phyloP scores from a whole-genome alignment of 2,329 filamentous ascomycete species.

The Pseudopyricularia javanii region DNA sequence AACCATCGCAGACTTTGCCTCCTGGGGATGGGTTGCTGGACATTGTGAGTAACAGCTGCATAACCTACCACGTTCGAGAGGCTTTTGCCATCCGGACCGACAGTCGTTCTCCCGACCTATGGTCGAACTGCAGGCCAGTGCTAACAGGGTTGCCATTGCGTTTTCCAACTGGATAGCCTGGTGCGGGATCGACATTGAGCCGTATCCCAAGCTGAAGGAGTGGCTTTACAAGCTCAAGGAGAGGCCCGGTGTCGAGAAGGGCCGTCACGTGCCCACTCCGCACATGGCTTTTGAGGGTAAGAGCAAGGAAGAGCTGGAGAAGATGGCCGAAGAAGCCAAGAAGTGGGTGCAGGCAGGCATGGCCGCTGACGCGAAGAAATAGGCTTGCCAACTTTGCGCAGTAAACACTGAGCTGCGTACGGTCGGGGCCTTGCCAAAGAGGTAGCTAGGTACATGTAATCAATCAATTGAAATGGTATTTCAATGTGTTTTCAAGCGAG shows the following conservation, averaged over 20 bases:
- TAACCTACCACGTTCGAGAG: not conserved
- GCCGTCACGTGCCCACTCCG: conserved; percentile 50
- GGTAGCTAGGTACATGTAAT: not conserved
- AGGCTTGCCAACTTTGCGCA: not conserved
- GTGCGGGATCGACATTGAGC: conserved; percentile 56
- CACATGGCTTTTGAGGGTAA: conserved; percentile 41
- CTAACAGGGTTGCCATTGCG: too few species aligned
- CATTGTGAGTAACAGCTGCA: conserved; percentile 24
- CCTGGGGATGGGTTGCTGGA: conserved; percentile 64
- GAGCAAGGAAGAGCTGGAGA: conserved; percentile 34
- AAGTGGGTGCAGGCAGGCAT: conserved; percentile 54
- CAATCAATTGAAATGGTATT: not conserved
- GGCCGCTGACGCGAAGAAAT: conserved; percentile 43
- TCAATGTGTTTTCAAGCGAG: not conserved
- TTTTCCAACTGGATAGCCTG: conserved; percentile 36
- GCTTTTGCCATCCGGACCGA: not conserved
- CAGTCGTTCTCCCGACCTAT: not conserved
- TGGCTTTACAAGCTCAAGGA: conserved; percentile 64
- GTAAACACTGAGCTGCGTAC: not conserved
- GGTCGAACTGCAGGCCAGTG: too few species aligned
- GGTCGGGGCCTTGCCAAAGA: too few species aligned
- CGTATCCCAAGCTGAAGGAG: conserved; percentile 63
- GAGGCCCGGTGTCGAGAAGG: conserved; percentile 63
- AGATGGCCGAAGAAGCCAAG: conserved; percentile 31
- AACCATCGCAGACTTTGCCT: conserved; percentile 69